Conservation (phyloP, 768 basidiomycete species). For the Leccinum obscurum region DNA sequence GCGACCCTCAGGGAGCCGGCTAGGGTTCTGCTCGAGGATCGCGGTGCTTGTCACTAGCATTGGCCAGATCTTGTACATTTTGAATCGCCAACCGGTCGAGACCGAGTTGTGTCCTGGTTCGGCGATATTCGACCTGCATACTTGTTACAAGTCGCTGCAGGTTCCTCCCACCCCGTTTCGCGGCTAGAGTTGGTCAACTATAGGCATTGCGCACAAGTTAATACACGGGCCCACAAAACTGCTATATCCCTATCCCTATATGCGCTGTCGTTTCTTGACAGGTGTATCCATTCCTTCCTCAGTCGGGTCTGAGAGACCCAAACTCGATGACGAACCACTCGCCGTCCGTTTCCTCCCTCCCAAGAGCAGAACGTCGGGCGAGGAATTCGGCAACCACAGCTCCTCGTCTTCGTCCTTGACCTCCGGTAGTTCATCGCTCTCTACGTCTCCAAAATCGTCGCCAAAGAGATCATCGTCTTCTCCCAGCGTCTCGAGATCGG, state of each 20-base stretch:
- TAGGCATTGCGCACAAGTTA: background rate
- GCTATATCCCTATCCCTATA: background rate
- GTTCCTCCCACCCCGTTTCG: no score
- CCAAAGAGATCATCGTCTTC: background rate
- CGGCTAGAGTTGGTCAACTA: no score
- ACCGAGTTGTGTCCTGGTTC: no score
- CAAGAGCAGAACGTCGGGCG: constrained; percentile 43
- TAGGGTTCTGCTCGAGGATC: no score
- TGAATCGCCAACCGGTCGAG: no score
- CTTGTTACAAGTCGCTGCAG: no score
- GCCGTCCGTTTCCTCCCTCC: constrained; percentile 22
- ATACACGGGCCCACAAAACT: constrained; percentile 7
- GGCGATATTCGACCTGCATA: no score
- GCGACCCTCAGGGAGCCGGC: no score
- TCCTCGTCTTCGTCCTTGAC: constrained; percentile 37
- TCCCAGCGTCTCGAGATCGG: background rate
- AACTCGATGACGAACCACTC: constrained; percentile 29
- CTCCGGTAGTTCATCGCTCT: constrained; percentile 4
- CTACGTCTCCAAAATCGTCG: constrained; percentile 1
- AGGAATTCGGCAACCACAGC: constrained; percentile 41
- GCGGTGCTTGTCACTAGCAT: no score
- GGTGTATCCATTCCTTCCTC: constrained; percentile 21
- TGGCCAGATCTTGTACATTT: no score
- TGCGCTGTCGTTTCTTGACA: constrained; percentile 28
- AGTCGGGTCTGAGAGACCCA: constrained; percentile 17